phyloP scores from a whole-genome alignment of 148 eudicot genomes.

The Beta vulgaris region DNA sequence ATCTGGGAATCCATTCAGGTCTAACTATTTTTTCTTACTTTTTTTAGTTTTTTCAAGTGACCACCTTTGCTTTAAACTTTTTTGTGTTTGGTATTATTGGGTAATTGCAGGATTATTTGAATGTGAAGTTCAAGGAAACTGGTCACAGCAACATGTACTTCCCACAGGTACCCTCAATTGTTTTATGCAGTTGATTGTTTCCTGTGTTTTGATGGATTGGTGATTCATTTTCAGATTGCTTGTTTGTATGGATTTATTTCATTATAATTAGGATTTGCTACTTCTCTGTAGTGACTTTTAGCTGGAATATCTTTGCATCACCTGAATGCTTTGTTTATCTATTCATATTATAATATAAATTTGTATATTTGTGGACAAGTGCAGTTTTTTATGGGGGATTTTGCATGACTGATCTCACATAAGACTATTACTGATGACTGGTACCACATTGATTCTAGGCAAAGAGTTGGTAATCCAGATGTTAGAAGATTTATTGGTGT shows the following conservation, averaged over 20 bases:
- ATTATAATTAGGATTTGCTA: not conserved
- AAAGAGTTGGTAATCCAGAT: not conserved
- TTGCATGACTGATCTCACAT: not conserved
- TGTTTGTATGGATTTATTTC: not conserved
- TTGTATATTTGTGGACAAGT: not conserved
- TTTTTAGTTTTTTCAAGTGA: not conserved
- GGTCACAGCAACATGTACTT: slow-evolving; percentile 98
- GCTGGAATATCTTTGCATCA: not conserved
- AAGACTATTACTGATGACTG: not conserved
- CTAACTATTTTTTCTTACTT: not conserved
- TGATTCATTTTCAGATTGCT: not conserved
- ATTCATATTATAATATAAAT: not conserved
- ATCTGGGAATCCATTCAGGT: slow-evolving; percentile 99
- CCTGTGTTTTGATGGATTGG: not conserved
- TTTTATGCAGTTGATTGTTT: not conserved
- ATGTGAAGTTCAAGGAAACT: slow-evolving; percentile 92
- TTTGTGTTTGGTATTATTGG: not conserved
- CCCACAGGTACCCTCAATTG: slow-evolving; percentile 63
- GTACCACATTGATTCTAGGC: not conserved
- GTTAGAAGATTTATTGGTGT: not conserved
- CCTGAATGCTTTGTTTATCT: not conserved
- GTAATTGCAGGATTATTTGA: slow-evolving; percentile 64
- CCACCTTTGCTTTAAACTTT: too few relatives aligned
- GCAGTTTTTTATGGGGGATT: not conserved
- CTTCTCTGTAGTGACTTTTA: not conserved